Evolutionary conservation across 805 yeast genomes (phyloP).

Genomic region (Tetrapisispora taiwanensis): DNA sequence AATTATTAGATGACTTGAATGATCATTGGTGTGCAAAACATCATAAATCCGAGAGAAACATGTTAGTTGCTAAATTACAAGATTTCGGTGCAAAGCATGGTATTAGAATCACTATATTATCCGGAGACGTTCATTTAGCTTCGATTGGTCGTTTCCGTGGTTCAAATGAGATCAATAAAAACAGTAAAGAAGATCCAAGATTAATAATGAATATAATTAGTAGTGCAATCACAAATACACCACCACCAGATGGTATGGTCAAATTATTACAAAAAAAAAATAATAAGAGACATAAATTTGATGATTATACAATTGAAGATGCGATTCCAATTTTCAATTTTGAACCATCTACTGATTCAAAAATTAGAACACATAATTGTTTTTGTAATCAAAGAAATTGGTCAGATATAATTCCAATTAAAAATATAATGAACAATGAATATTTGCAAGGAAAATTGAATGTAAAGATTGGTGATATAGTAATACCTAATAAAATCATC

Average conservation of each 20-base stretch:
- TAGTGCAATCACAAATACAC: constrained; percentile 84
- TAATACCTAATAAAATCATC: neutral
- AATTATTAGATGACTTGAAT: constrained; percentile 82
- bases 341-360: constrained; percentile 43
- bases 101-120: constrained; percentile 69
- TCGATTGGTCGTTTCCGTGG: constrained; percentile 71
- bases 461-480: constrained; percentile 6
- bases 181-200: constrained; percentile 54
- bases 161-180: constrained; percentile 38
- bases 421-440: constrained; percentile 27
- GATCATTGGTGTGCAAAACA: constrained; percentile 94
- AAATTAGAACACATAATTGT: constrained; percentile 32
- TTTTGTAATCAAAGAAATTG: constrained; percentile 64
- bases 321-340: constrained; percentile 58
- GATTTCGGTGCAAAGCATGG: constrained; percentile 54
- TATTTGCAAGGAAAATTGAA: constrained; percentile 9
- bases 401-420: constrained; percentile 53
- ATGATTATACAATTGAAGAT: constrained; percentile 61
- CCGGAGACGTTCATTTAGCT: constrained; percentile 92
- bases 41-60: constrained; percentile 81
- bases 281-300: constrained; percentile 53
- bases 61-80: constrained; percentile 48
- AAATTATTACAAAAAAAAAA: constrained; percentile 57
- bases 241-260: constrained; percentile 88
- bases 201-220: constrained; percentile 75